Evolutionary conservation across 805 yeast species (phyloP), one percentile per base, ranked within the genome.

Genomic region (Blastobotrys chiropterorum): DNA sequence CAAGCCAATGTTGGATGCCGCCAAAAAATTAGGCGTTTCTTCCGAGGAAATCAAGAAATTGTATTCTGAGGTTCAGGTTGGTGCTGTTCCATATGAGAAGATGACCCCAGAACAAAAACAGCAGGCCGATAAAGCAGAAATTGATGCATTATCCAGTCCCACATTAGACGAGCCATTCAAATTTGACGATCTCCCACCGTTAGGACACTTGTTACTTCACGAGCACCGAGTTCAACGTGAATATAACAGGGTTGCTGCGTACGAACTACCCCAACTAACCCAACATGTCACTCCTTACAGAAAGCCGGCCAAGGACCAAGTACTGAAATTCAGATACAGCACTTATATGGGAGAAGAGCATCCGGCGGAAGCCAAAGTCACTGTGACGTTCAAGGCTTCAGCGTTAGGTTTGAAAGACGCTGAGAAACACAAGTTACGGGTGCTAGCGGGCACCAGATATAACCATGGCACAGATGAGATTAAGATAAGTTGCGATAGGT

Each of bases 251-350:
- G 75, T 88, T 44, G 88, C 95, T 8, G 97, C 97, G 0, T 92
- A 85, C 70, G 98, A 92, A 66, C 77, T 92, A 75, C 99, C 99
- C 4, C 77, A 81, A 51, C 75, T 94, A 57, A 82, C 83, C 42
- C 82, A 88, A 67, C 86, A 76, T 65, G 83, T 92, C 59, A 81
- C 85, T 67, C 76, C 75, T 54, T 90, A 86, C 71, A 66, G 62
- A 34, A 83, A 83, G 17, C 73, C 73, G 13, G 58, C 54, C 15
- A 38, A 38, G 31, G 45, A 55, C 17, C 62, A 61, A 22, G 56
- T 59, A 39, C 72, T 90, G 41, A 72, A 73, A 39, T 86, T 85
- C 63, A 80, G 82, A 59, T 90, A 83, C 71, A 80, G 86, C 15
- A 81, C 85, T 42, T 86, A 82, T 62, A 65, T 83, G 14, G 90